Evolutionary conservation across 768 basidiomycete species (phyloP).

Genomic region (Psilocybe azurescens): DNA sequence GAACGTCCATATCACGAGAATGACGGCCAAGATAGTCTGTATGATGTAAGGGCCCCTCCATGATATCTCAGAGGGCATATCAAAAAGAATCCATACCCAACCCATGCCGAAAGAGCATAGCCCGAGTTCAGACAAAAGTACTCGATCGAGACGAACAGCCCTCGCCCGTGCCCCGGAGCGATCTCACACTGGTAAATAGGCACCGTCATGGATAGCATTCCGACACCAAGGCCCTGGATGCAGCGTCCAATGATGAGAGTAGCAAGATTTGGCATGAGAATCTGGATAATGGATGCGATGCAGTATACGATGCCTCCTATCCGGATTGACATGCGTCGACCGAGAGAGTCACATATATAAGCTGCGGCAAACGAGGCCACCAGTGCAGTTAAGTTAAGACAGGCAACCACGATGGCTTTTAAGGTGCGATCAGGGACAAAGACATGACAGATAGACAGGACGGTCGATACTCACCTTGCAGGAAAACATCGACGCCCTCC

Average conservation of each 20-base stretch:
- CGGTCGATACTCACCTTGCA: conserved; percentile 42
- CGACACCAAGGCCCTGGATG: conserved; percentile 54
- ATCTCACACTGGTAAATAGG: conserved; percentile 56
- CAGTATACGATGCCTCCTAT: conserved; percentile 55
- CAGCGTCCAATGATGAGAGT: conserved; percentile 46
- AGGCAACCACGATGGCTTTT: conserved; percentile 53
- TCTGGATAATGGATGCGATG: conserved; percentile 53
- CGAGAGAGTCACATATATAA: conserved; percentile 55
- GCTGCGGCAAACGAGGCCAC: conserved; percentile 50
- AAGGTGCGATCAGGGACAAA: background rate
- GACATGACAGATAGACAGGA: background rate
- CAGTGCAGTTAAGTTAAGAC: conserved; percentile 55
- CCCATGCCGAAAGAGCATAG: conserved; percentile 55
- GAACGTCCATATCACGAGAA: conserved; percentile 53
- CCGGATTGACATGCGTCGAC: conserved; percentile 54
- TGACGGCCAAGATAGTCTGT: conserved; percentile 52
- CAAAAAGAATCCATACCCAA: conserved; percentile 55
- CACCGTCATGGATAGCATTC: conserved; percentile 56
- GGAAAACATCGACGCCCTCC: conserved; percentile 50
- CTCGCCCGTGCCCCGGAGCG: conserved; percentile 51
- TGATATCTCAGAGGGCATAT: conserved; percentile 48
- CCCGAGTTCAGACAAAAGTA: conserved; percentile 57
- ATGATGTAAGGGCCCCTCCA: conserved; percentile 64
- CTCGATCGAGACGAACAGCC: conserved; percentile 58
- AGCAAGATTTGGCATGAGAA: conserved; percentile 50